phyloP scores from a whole-genome alignment of 2,329 filamentous ascomycete species.

The Sporothrix pallida region DNA sequence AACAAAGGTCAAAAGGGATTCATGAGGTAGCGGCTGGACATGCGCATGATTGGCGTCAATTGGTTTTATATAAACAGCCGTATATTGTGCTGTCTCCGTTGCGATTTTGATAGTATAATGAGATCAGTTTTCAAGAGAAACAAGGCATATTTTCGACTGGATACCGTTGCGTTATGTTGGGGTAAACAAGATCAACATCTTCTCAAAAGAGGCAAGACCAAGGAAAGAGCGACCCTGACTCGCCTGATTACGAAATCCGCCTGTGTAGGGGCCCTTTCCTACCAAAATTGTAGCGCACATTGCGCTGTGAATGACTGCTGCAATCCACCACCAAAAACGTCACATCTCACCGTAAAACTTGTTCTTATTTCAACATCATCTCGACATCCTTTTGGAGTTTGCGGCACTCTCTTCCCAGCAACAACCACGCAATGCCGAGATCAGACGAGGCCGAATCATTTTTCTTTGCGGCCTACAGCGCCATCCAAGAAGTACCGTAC shows the following conservation, averaged over 20 bases:
- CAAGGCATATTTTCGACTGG: background rate
- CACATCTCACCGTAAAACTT: background rate
- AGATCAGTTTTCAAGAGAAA: background rate
- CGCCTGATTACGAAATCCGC: background rate
- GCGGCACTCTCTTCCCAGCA: background rate
- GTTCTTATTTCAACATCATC: background rate
- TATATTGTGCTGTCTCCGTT: background rate
- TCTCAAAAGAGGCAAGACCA: background rate
- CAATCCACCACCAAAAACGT: background rate
- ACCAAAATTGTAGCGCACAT: background rate
- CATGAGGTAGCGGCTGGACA: background rate
- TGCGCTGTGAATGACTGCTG: background rate
- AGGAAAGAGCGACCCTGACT: background rate
- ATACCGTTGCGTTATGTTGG: no score
- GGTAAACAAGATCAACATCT: no score
- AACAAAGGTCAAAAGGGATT: constrained; percentile 14
- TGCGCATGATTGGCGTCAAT: background rate
- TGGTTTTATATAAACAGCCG: background rate
- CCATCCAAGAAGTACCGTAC: constrained; percentile 81
- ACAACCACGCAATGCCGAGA: constrained; percentile 60
- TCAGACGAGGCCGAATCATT: constrained; percentile 77
- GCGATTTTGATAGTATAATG: background rate
- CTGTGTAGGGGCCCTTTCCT: background rate
- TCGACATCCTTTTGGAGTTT: background rate
- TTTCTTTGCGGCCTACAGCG: constrained; percentile 78